Evolutionary conservation across 2,329 filamentous ascomycete species (phyloP).

Genomic region (Emericellopsis atlantica): DNA sequence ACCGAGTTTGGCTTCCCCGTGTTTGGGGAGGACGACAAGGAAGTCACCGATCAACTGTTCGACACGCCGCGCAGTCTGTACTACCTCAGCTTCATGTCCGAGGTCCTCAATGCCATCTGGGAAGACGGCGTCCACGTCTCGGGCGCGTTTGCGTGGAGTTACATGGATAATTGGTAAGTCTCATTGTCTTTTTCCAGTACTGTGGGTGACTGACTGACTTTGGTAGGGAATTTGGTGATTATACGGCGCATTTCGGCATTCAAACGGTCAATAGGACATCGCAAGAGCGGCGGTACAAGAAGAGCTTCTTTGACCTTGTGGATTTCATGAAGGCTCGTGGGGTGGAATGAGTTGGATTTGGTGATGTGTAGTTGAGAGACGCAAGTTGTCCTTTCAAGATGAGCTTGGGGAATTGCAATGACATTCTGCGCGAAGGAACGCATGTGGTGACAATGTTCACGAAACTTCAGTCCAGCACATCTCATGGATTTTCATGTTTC

Average conservation of each 20-base stretch:
- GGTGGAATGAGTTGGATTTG: constrained; percentile 6
- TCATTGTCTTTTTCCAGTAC: neutral
- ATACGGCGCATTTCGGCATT: constrained; percentile 35
- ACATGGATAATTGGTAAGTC: constrained; percentile 31
- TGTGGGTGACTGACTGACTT: neutral
- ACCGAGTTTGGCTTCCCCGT: constrained; percentile 47
- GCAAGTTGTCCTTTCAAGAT: too few relatives aligned
- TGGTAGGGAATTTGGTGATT: constrained; percentile 31
- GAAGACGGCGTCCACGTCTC: constrained; percentile 42
- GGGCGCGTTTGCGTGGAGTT: constrained; percentile 40
- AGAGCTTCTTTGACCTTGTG: constrained; percentile 45
- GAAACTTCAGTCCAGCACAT: too few relatives aligned
- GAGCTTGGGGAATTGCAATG: too few relatives aligned
- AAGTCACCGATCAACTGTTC: constrained; percentile 34
- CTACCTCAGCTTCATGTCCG: constrained; percentile 39
- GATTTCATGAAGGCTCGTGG: constrained; percentile 30
- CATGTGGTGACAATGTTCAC: too few relatives aligned
- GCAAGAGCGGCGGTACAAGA: constrained; percentile 37
- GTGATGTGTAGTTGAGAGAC: too few relatives aligned
- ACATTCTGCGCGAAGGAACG: too few relatives aligned
- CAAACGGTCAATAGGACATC: constrained; percentile 42
- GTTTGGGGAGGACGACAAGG: constrained; percentile 29
- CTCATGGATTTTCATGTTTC: too few relatives aligned
- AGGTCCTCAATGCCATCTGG: constrained; percentile 40
- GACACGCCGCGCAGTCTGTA: constrained; percentile 41